Evolutionary conservation across 2,329 filamentous ascomycete species (phyloP).

Genomic region (Phoma sp.): DNA sequence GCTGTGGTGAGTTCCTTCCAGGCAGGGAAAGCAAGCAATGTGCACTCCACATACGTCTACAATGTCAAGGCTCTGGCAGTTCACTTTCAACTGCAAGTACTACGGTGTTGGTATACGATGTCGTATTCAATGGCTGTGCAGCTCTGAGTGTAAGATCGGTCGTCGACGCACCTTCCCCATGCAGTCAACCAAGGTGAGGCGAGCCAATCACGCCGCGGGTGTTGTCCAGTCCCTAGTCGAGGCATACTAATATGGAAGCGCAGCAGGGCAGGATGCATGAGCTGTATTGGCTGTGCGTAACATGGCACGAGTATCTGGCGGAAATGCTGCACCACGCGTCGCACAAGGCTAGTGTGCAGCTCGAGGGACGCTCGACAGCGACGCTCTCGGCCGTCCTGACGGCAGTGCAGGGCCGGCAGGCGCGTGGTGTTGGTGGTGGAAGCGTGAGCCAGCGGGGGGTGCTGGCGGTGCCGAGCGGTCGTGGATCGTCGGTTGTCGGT

Average conservation of each 20-base stretch:
- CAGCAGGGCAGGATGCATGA: constrained; percentile 23
- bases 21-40: background rate
- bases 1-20: background rate
- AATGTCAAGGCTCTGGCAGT: background rate
- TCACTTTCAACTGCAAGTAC: background rate
- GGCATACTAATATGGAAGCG: background rate
- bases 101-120: background rate
- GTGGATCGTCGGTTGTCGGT: no score
- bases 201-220: background rate
- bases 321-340: constrained; percentile 7
- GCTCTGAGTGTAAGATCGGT: background rate
- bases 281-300: constrained; percentile 35
- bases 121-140: background rate
- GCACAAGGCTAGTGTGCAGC: constrained; percentile 4
- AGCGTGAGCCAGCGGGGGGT: constrained; percentile 10
- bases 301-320: constrained; percentile 22
- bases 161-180: background rate
- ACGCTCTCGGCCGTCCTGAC: background rate
- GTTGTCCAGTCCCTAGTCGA: background rate
- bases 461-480: constrained; percentile 16
- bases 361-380: background rate
- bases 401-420: background rate
- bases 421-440: background rate
- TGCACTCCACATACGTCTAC: background rate
- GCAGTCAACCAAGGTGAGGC: background rate